Percentiles rank a stretch among this genome's conserved stretches.
Conservation (phyloP, 306 rosid genomes). For the Sphenostylis stenocarpa region DNA sequence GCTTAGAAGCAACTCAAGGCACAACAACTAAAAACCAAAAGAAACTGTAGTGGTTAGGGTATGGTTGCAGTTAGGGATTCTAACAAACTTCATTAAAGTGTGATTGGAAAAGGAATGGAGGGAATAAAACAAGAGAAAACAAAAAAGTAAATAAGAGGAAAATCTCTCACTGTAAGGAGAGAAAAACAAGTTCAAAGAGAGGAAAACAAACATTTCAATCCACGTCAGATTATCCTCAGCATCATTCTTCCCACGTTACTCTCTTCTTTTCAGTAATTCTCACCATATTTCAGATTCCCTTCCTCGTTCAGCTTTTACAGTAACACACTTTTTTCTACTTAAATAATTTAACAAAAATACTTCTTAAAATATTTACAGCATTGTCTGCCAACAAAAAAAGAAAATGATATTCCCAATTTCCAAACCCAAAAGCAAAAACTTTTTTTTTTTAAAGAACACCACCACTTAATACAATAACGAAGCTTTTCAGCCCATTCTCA, state of each 20-base stretch:
- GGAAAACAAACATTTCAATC: neutral
- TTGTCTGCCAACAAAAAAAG: neutral
- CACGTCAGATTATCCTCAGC: neutral
- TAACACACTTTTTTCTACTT: neutral
- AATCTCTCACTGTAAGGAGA: neutral
- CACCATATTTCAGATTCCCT: neutral
- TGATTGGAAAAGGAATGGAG: too few species aligned
- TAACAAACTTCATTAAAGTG: too few species aligned
- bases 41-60: too few species aligned
- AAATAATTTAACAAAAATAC: neutral
- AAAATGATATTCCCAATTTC: neutral
- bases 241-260: neutral
- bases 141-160: too few species aligned
- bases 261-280: fast-evolving
- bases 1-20: neutral
- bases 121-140: too few species aligned
- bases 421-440: neutral
- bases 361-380: neutral
- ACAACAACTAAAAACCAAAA: too few species aligned
- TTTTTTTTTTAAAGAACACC: neutral
- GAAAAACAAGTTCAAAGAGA: too few species aligned
- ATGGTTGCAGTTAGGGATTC: too few species aligned
- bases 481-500: neutral
- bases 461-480: neutral
- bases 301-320: neutral